Evolutionary conservation across 1,284 basidiomycete species (phyloP).

Genomic region (Cryptococcus hybrid): DNA sequence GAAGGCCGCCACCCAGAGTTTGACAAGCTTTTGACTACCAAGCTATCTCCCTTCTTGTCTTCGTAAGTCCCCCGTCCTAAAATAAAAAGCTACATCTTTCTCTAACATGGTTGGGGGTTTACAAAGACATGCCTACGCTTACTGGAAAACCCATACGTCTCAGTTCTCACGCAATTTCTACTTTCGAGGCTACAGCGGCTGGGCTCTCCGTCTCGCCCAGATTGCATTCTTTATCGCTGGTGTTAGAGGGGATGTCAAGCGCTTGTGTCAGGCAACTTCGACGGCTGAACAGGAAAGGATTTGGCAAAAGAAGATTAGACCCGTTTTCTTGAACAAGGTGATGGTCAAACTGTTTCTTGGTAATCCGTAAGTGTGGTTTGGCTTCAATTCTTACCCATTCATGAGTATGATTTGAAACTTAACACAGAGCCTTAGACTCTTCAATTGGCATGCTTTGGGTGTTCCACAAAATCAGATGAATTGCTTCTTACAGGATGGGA

Average conservation of each 20-base stretch:
- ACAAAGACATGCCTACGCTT: slow-evolving; percentile 41
- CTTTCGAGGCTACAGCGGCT: slow-evolving; percentile 68
- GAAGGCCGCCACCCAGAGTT: slow-evolving; percentile 65
- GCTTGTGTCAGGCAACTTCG: slow-evolving; percentile 60
- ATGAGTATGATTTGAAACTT: background rate
- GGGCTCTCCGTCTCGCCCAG: slow-evolving; percentile 66
- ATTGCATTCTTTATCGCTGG: slow-evolving; percentile 64
- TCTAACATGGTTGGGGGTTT: background rate
- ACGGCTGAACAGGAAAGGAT: slow-evolving; percentile 64
- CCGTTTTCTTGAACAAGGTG: slow-evolving; percentile 64
- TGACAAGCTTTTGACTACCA: slow-evolving; percentile 62
- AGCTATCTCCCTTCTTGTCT: slow-evolving; percentile 69
- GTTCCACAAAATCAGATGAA: slow-evolving; percentile 73
- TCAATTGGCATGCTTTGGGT: slow-evolving; percentile 80
- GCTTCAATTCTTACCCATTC: too few relatives aligned
- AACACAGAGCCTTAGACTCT: slow-evolving; percentile 50
- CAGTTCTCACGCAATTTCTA: slow-evolving; percentile 71
- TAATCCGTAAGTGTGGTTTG: slow-evolving; percentile 48
- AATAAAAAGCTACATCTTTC: too few relatives aligned
- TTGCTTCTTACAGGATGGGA: slow-evolving; percentile 66
- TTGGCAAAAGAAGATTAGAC: slow-evolving; percentile 62
- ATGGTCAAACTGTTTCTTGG: slow-evolving; percentile 62
- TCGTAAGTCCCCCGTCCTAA: slow-evolving; percentile 52
- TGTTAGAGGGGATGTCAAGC: slow-evolving; percentile 59
- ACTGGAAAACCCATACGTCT: slow-evolving; percentile 67